phyloP scores from a whole-genome alignment of 2,329 filamentous ascomycete genomes.

The Verticillium dahliae region DNA sequence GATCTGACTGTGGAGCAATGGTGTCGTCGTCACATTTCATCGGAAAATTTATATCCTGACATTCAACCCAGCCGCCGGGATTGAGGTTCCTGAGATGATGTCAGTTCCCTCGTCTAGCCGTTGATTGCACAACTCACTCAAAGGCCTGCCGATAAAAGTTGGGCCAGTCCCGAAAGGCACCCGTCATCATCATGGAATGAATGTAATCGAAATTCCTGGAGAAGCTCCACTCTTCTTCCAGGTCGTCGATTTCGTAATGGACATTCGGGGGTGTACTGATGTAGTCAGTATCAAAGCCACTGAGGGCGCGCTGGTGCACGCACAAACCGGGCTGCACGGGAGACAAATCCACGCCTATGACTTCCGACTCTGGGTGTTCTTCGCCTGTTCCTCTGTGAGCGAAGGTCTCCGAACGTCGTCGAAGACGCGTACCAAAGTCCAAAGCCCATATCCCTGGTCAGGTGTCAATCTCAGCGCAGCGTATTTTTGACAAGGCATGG shows the following conservation, averaged over 20 bases:
- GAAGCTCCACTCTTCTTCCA: conserved; percentile 42
- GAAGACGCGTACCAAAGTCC: conserved; percentile 28
- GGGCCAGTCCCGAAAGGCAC: conserved; percentile 18
- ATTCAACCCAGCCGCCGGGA: conserved; percentile 28
- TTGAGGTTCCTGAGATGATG: conserved; percentile 18
- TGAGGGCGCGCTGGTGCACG: neutral
- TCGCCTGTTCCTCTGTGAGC: conserved; percentile 15
- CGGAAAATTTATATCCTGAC: conserved; percentile 28
- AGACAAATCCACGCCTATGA: conserved; percentile 33
- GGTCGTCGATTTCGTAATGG: conserved; percentile 50
- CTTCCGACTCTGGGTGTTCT: conserved; percentile 20
- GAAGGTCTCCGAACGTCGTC: neutral
- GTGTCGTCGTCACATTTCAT: conserved; percentile 21
- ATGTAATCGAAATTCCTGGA: conserved; percentile 25
- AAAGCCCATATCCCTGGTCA: conserved; percentile 41
- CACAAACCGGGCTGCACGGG: conserved; percentile 32
- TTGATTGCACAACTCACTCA: conserved; percentile 4
- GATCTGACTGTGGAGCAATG: conserved; percentile 14
- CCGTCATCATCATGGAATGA: conserved; percentile 25
- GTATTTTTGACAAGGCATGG: neutral
- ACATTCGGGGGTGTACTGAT: conserved; percentile 32
- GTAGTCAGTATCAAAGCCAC: conserved; percentile 3
- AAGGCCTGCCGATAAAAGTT: conserved; percentile 17
- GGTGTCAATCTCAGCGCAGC: conserved; percentile 16
- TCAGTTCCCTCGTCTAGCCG: neutral